phyloP scores from a whole-genome alignment of 2,329 filamentous ascomycete species.

The Diplocarpon rosae region DNA sequence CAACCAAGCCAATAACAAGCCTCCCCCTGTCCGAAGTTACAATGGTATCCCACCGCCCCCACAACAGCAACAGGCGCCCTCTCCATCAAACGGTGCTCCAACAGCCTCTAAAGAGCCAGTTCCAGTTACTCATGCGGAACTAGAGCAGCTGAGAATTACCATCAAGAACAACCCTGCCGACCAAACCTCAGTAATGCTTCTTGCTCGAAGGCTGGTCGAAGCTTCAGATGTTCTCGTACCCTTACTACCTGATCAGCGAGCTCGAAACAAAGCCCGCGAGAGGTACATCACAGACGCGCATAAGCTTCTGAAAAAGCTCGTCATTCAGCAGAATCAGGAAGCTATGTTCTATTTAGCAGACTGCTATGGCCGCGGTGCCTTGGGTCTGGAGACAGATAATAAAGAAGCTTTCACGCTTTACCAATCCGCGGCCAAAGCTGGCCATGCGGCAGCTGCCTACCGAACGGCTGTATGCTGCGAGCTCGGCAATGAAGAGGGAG shows the following conservation, averaged over 20 bases:
- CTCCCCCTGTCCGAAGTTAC: constrained; percentile 37
- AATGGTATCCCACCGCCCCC: constrained; percentile 12
- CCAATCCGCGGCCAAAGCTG: constrained; percentile 82
- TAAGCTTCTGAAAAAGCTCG: constrained; percentile 85
- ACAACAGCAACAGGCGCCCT: constrained; percentile 8
- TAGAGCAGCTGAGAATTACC: constrained; percentile 59
- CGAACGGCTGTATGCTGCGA: constrained; percentile 95
- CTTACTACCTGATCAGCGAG: constrained; percentile 54
- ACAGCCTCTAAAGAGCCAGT: constrained; percentile 4
- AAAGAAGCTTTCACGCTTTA: constrained; percentile 93
- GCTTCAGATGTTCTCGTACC: constrained; percentile 66
- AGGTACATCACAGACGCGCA: constrained; percentile 76
- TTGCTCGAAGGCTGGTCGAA: constrained; percentile 79
- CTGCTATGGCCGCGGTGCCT: constrained; percentile 68
- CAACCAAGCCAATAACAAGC: constrained; percentile 41
- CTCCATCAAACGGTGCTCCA: constrained; percentile 1
- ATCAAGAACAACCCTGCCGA: constrained; percentile 65
- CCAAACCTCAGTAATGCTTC: constrained; percentile 54
- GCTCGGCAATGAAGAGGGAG: constrained; percentile 87
- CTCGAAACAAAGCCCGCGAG: constrained; percentile 65
- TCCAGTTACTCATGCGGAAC: constrained; percentile 61
- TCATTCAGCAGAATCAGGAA: constrained; percentile 59
- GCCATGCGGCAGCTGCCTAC: constrained; percentile 80
- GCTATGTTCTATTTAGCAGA: constrained; percentile 94
- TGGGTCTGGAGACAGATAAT: constrained; percentile 70